A percentile compares a stretch with the other conserved stretches of the same genome.
Conservation (phyloP, 2,329 filamentous ascomycete species). For the Fusarium sp. region DNA sequence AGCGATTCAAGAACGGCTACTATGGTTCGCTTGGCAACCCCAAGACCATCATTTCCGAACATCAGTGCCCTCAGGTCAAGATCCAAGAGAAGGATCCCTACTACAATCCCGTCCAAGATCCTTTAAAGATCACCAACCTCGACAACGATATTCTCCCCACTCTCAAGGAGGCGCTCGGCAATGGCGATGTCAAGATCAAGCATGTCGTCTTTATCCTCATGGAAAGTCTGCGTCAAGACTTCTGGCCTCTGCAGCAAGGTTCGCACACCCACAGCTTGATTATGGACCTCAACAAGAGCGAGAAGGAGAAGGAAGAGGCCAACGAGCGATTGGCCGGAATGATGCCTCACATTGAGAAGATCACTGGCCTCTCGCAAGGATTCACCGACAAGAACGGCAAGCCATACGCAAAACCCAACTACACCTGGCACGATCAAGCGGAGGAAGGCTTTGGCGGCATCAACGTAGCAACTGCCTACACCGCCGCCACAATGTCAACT, state of each 20-base stretch:
- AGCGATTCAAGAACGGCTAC: constrained; percentile 42
- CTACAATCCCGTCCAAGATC: constrained; percentile 56
- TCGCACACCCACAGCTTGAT: constrained; percentile 55
- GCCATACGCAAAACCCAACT: constrained; percentile 45
- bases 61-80: constrained; percentile 35
- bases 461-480: constrained; percentile 56
- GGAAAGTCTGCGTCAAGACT: constrained; percentile 59
- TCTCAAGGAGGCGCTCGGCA: constrained; percentile 45
- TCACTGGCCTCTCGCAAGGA: constrained; percentile 36
- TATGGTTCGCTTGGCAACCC: constrained; percentile 27
- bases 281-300: constrained; percentile 35
- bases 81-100: constrained; percentile 46
- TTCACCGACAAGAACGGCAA: constrained; percentile 45
- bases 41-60: background rate
- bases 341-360: constrained; percentile 42
- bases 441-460: constrained; percentile 54
- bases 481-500: constrained; percentile 58
- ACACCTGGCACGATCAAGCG: constrained; percentile 43
- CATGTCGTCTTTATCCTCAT: constrained; percentile 59
- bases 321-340: constrained; percentile 44
- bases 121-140: constrained; percentile 57
- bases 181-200: constrained; percentile 54
- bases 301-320: constrained; percentile 48
- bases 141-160: constrained; percentile 50
- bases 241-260: constrained; percentile 59